These are phyloP conservation scores for Zoysia pacifica DNA, from an alignment of 176 grass and related monocot genomes.

Conservation along the genomic window DNA sequence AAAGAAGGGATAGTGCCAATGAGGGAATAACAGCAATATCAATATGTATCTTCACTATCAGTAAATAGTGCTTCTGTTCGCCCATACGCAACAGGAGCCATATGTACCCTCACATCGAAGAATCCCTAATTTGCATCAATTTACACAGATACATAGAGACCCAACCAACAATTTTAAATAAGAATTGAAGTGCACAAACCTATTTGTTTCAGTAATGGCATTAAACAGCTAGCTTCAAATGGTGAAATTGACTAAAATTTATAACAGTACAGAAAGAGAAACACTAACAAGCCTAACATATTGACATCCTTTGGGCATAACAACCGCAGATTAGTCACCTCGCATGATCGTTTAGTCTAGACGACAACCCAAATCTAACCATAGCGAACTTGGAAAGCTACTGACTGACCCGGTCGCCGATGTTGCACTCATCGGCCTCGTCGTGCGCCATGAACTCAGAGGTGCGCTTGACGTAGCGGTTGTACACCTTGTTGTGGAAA, in stretches of 20 bases:
- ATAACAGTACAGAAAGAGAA: not conserved
- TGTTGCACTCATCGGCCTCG: slow-evolving; percentile 63
- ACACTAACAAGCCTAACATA: not conserved
- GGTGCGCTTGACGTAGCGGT: slow-evolving; percentile 92
- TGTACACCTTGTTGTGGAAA: slow-evolving; percentile 92
- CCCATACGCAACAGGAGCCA: not conserved
- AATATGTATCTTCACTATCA: not conserved
- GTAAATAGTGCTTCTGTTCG: not conserved
- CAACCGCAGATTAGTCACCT: not conserved
- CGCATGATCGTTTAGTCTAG: not conserved
- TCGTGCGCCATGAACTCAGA: slow-evolving; percentile 98
- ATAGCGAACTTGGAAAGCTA: too few relatives aligned
- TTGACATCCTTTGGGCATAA: not conserved
- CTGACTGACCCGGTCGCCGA: slow-evolving; percentile 82
- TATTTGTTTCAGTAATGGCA: not conserved
- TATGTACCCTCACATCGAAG: not conserved
- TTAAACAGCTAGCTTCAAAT: not conserved
- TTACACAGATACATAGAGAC: not conserved
- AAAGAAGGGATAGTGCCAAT: not conserved
- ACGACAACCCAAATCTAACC: not conserved
- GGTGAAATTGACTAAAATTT: not conserved
- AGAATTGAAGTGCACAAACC: not conserved
- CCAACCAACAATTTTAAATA: not conserved
- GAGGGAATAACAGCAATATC: not conserved
- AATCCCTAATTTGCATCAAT: not conserved